Percentiles rank a stretch among this genome's conserved stretches.
Conservation (phyloP, 345 rosid species). For the Passiflora organensis region DNA sequence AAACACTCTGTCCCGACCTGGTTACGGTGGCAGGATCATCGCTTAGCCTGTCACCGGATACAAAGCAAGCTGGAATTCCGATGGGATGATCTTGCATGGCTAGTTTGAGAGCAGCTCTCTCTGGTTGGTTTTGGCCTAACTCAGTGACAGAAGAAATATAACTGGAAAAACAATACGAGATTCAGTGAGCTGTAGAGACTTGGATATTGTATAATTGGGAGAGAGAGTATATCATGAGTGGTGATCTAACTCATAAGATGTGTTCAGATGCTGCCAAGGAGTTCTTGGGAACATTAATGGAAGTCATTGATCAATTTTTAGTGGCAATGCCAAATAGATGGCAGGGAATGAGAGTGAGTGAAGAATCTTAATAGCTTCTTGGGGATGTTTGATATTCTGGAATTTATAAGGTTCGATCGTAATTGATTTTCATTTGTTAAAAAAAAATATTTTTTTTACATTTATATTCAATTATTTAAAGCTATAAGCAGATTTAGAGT, state of each 20-base stretch:
- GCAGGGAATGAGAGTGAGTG: slow-evolving; percentile 34
- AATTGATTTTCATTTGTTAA: background rate
- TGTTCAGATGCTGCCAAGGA: slow-evolving; percentile 40
- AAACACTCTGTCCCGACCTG: slow-evolving; percentile 62
- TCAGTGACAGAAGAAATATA: background rate
- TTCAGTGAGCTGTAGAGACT: slow-evolving; percentile 13
- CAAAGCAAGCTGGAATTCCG: slow-evolving; percentile 60
- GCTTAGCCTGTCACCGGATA: slow-evolving; percentile 40
- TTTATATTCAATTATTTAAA: slow-evolving; percentile 11
- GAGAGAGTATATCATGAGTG: background rate
- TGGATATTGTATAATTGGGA: slow-evolving; percentile 2
- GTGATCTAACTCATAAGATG: slow-evolving; percentile 25
- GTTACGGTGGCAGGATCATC: slow-evolving; percentile 47
- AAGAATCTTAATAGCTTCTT: slow-evolving; percentile 6
- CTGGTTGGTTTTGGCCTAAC: background rate
- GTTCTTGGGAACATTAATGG: slow-evolving; percentile 37
- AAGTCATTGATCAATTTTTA: slow-evolving; percentile 21
- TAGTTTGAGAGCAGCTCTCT: slow-evolving; percentile 4
- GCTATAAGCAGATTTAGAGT: too few species aligned
- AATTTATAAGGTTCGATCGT: background rate
- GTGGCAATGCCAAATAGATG: slow-evolving; percentile 47
- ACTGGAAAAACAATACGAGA: background rate
- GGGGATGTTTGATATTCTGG: background rate
- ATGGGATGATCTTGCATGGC: slow-evolving; percentile 47
- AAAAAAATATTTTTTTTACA: background rate